Base-by-base conservation (phyloP, 2,329 filamentous ascomycete genomes). In the Aspergillus texensis region DNA sequence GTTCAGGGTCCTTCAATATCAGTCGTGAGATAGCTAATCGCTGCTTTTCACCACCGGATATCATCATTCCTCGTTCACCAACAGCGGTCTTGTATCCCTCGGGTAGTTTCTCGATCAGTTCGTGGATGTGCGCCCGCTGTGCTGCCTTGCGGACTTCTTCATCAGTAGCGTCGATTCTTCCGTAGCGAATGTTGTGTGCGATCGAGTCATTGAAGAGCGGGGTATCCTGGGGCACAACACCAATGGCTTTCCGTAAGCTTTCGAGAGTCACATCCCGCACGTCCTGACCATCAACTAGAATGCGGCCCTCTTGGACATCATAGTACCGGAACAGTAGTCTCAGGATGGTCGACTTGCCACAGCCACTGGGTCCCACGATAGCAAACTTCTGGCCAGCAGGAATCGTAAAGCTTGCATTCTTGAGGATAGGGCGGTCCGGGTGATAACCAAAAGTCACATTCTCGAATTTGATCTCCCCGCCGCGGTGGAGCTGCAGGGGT, bases 151-250 rank as follows among this genome's bases (percentile, higher is more conserved):
- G 77, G 9, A 99, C 90, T 62, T 89, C 84, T 36, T 93, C 92
- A 11, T 85, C 82, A 0, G 89, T 85, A 0, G 94, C 94, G 54
- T 88, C 87, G 67, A 98, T 86, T 68, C 91, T 87, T 57, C 95
- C 95, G 76, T 99, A 99, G 66, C 89, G 90, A 72, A 99, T 97
- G 76, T 99, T 99, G 77, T 97, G 93, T 74, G 91, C 91, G 63
- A 99, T 94, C 0, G 93, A 95, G 74, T 97, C 93, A 77, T 99
- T 99, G 83, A 99, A 99, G 1, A 99, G 84, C 0, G 95, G 94
- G 0, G 95, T 98, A 71, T 99, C 95, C 76, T 99, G 96, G 0
- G 95, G 95, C 0, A 99, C 95, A 19, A 99, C 94, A 26, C 95
- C 95, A 67, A 99, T 98, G 2, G 91, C 86, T 67, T 87, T 88